Percentiles rank a stretch among this genome's conserved stretches.
Conservation (phyloP, 805 yeast species). For the Naumovozyma castellii region DNA sequence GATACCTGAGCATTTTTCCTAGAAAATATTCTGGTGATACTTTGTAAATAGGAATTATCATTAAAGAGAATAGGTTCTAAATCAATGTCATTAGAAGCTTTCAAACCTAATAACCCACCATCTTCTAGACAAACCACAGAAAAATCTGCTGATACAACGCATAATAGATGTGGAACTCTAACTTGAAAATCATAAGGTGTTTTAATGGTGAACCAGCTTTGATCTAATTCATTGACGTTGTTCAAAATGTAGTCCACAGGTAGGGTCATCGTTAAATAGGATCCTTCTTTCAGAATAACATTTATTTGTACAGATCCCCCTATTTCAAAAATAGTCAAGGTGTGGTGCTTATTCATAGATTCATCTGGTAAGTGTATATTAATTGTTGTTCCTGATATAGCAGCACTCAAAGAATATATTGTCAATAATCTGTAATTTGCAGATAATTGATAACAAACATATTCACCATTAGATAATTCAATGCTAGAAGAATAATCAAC, state of each 20-base stretch:
- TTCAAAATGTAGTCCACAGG: conserved; percentile 20
- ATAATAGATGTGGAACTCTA: conserved; percentile 46
- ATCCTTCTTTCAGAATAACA: conserved; percentile 21
- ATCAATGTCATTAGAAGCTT: conserved; percentile 14
- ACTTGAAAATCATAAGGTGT: conserved; percentile 57
- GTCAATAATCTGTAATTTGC: conserved; percentile 13
- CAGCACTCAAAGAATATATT: conserved; percentile 17
- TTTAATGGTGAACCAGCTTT: conserved; percentile 54
- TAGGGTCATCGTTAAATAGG: conserved; percentile 13
- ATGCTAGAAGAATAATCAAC: conserved; percentile 18
- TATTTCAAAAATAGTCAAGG: conserved; percentile 10
- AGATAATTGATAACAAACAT: conserved; percentile 23
- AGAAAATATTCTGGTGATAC: conserved; percentile 25
- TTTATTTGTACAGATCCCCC: conserved; percentile 11
- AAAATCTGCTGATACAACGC: conserved; percentile 36
- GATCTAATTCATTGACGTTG: conserved; percentile 1
- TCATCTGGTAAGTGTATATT: conserved; percentile 18
- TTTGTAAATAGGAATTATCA: conserved; percentile 41
- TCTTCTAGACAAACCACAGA: conserved; percentile 57
- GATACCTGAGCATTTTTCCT: conserved; percentile 7
- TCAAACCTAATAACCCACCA: conserved; percentile 63
- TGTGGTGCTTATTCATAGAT: conserved; percentile 18
- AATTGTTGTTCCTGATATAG: conserved; percentile 14
- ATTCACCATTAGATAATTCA: conserved; percentile 10
- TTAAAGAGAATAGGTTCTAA: conserved; percentile 43